Evolutionary conservation across 805 yeast genomes (phyloP), one percentile per base, ranked within the genome.

Genomic region (Kodamaea hsintzibuensis): DNA sequence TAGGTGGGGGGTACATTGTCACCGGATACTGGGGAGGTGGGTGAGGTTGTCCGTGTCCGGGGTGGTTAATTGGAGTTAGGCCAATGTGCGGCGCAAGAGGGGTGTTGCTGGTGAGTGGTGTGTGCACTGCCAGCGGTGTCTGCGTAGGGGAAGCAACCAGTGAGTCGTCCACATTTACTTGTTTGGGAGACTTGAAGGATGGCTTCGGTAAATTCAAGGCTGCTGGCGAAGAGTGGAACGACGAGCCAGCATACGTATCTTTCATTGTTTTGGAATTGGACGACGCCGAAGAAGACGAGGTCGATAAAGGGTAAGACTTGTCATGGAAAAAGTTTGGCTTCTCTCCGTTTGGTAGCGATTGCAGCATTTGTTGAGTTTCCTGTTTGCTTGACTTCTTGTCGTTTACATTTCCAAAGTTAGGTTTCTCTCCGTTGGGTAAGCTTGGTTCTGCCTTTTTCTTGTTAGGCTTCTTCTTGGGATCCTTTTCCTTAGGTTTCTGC

Each of bases 141-240:
- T 57, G 43, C 22, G 57, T 48, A 38, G 62, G 47, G 12, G 55
- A 17, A 39, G 35, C 48, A 19, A 27, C 51, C 14, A 37, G 50
- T 49, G 37, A 30, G 33, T 49, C 50, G 35, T 35, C 51, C 38
- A 22, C 51, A 10, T 39, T 47, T n/a, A 50, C 44, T 40, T 52
- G 50, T 46, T 60, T 63, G 1, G 71, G 67, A 10, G 70, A 65
- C 47, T 70, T 73, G 60, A 81, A 81, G 6, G 83, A 74, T 8
- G 85, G 85, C 58, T 80, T 81, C 14, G 85, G 85, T 56, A 81
- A 74, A 13, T 81, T 77, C 54, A 80, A 67, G 3, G 84, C 84
- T 35, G 81, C 80, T 1, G 85, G 85, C 19, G 83, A 80, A 33
- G 82, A 77, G 62, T 79, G 82, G 62, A 81, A 81, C 38, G 84